A percentile compares a stretch with the other conserved stretches of the same genome.
phyloP scores from a whole-genome alignment of 805 yeast genomes.

The Starmera amethionina region DNA sequence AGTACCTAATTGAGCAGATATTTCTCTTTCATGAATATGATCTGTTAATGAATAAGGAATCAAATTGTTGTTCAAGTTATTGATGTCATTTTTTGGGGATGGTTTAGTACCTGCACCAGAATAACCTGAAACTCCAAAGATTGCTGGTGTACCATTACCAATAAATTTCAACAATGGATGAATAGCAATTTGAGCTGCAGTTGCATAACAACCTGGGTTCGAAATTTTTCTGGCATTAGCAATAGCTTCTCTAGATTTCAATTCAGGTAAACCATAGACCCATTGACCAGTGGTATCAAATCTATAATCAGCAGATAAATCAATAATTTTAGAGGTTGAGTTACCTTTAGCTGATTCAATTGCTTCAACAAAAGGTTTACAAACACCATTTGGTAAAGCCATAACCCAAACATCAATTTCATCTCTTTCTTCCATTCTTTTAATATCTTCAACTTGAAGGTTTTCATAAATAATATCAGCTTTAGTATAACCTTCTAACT shows the following conservation, averaged over 20 bases:
- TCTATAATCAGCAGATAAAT: slow-evolving; percentile 91
- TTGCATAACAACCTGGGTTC: slow-evolving; percentile 99
- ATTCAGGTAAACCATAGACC: slow-evolving; percentile 94
- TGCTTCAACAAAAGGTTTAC: slow-evolving; percentile 78
- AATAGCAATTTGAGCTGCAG: slow-evolving; percentile 91
- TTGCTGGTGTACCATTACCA: slow-evolving; percentile 57
- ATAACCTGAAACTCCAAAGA: slow-evolving; percentile 95
- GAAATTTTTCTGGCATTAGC: slow-evolving; percentile 73
- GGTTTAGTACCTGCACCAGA: slow-evolving; percentile 99
- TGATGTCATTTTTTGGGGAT: slow-evolving; percentile 85
- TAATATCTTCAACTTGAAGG: slow-evolving; percentile 79
- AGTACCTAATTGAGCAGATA: slow-evolving; percentile 67
- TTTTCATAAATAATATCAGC: slow-evolving; percentile 73
- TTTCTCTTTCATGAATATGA: slow-evolving; percentile 94
- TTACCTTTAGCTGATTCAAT: slow-evolving; percentile 49
- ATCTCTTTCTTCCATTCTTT: slow-evolving; percentile 59
- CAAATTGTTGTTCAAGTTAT: slow-evolving; percentile 66
- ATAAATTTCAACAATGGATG: slow-evolving; percentile 71
- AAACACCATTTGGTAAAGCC: slow-evolving; percentile 98
- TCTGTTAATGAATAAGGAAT: slow-evolving; percentile 95
- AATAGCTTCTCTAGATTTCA: slow-evolving; percentile 58
- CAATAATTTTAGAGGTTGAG: slow-evolving; percentile 76
- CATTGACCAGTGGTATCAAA: slow-evolving; percentile 84
- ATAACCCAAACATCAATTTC: slow-evolving; percentile 96
- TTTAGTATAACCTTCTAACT: slow-evolving; percentile 81